Evolutionary conservation across 441 rosid genomes (phyloP), one percentile per base, ranked within the genome.

Genomic region (Macaranga tanarius): DNA sequence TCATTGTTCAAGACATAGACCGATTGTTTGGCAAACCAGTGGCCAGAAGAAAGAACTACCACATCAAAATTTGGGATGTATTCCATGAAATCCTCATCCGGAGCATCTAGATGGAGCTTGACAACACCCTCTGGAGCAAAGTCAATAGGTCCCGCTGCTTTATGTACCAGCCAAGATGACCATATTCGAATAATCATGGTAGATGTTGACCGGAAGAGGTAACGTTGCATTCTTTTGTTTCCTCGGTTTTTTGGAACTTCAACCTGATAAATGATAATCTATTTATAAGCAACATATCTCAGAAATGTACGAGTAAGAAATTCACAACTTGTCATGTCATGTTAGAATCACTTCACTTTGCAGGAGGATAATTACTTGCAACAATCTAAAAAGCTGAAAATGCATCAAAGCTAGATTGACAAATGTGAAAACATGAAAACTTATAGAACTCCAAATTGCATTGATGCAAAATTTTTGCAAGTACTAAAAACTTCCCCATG

Each of bases 11-110:
- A 79, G 64, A 92, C 69, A 79, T 95, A 95, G 65, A 82, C 97
- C 1, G 97, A 95, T 71, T 92, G 98, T 84, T 92, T 95, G 60
- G 97, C 95, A 73, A 92, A 95, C 98, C 99, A 95, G 79, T 95
- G 99, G 61, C 99, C 99, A 16, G 96, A 92, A 62, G 99, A 95
- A 70, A 92, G 84, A 68, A 95, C 89, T 44, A 89, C 77, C 77
- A 91, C 98, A 42, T 95, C 96, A 58, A 92, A 92, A 0, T 65
- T 71, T 10, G 90, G 88, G 75, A 92, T 76, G 65, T 75, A 79
- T 73, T 95, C 89, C 91, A 92, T 92, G 62, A 95, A 85, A 28
- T 71, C 78, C 73, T 88, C 83, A 55, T 95, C 96, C 0, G 98
- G 96, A 40, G 65, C 85, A 75, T 95, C 98, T 13, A 95, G 93